Evolutionary conservation across 176 grass and related monocot genomes (phyloP).

Genomic region (Musa itinerans): DNA sequence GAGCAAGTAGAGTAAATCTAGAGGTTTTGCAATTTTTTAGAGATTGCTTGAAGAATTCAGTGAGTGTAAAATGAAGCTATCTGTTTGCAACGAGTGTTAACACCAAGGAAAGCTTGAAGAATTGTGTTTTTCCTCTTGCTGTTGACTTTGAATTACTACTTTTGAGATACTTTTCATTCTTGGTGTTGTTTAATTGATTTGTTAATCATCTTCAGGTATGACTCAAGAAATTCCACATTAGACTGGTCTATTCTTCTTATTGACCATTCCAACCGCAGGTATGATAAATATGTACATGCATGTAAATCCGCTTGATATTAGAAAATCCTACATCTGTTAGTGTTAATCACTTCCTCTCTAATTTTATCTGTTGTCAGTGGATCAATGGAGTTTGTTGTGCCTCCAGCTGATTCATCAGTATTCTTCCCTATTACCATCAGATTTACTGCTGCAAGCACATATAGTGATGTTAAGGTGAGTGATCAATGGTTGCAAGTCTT

Average conservation of each 20-base stretch:
- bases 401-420: slow-evolving; percentile 51
- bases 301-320: not conserved
- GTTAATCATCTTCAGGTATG: slow-evolving; percentile 42
- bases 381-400: slow-evolving; percentile 83
- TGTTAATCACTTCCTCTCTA: not conserved
- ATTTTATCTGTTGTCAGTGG: slow-evolving; percentile 43
- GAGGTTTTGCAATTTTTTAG: not conserved
- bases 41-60: not conserved
- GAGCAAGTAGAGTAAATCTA: not conserved
- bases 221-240: slow-evolving; percentile 61
- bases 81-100: not conserved
- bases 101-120: not conserved
- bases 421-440: slow-evolving; percentile 72
- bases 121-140: not conserved
- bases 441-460: slow-evolving; percentile 69
- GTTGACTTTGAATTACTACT: not conserved
- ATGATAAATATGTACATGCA: not conserved
- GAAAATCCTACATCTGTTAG: not conserved
- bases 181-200: slow-evolving; percentile 3
- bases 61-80: not conserved
- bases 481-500: no score
- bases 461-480: slow-evolving; percentile 63
- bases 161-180: not conserved
- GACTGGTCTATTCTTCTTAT: slow-evolving; percentile 86
- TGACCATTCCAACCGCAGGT: slow-evolving; percentile 76